phyloP scores from a whole-genome alignment of 2,329 filamentous ascomycete species.

The Cytospora leucostoma region DNA sequence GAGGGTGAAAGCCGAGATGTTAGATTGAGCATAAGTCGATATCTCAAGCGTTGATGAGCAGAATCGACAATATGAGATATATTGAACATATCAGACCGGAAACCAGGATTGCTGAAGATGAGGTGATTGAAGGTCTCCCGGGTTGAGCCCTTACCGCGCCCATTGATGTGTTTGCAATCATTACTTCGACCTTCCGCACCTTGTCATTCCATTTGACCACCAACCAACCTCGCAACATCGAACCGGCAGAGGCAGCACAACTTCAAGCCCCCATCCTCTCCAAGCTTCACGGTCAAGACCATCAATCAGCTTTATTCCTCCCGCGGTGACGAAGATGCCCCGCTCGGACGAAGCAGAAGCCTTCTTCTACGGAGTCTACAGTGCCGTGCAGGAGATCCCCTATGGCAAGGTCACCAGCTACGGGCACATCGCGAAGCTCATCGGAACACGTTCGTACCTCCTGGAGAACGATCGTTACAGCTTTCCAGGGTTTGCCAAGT shows the following conservation, averaged over 20 bases:
- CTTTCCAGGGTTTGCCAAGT: not conserved
- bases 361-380: slow-evolving; percentile 78
- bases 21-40: too few relatives aligned
- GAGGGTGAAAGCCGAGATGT: too few relatives aligned
- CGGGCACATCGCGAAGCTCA: slow-evolving; percentile 72
- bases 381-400: slow-evolving; percentile 83
- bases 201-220: not conserved
- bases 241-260: not conserved
- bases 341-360: slow-evolving; percentile 73
- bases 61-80: not conserved
- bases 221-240: slow-evolving; percentile 2
- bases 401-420: slow-evolving; percentile 83
- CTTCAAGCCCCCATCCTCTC: not conserved
- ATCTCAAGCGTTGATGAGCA: not conserved
- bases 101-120: too few relatives aligned
- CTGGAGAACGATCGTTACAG: not conserved
- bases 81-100: too few relatives aligned
- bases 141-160: slow-evolving; percentile 2
- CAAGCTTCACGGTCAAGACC: not conserved
- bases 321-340: slow-evolving; percentile 52
- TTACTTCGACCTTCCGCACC: slow-evolving; percentile 4
- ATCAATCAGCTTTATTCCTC: not conserved
- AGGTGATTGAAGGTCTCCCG: not conserved
- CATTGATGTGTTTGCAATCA: not conserved
- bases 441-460: slow-evolving; percentile 67